Base-by-base conservation (phyloP, 768 basidiomycete genomes). In the Cystoderma amianthinum region DNA sequence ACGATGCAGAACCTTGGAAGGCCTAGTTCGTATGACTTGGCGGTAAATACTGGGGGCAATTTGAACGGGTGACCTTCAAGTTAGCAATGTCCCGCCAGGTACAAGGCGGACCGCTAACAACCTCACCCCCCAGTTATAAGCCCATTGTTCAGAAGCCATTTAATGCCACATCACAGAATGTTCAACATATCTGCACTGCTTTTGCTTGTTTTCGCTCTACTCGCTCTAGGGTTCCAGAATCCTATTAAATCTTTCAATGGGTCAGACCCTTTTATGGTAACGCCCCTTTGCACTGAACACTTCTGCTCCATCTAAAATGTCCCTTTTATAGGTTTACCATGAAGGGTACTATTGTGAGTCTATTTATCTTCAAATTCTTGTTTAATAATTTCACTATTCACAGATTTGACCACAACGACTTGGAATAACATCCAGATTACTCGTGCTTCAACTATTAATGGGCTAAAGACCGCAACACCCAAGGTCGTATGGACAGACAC, bases 151-250 rank as follows among this genome's bases (percentile, higher is more conserved):
- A n/a, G n/a, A n/a, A n/a, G n/a, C n/a, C n/a, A n/a, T n/a, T n/a
- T n/a, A n/a, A n/a, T n/a, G n/a, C n/a, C n/a, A n/a, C n/a, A n/a
- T n/a, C n/a, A n/a, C n/a, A n/a, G n/a, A n/a, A n/a, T n/a, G n/a
- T n/a, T n/a, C n/a, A n/a, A n/a, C n/a, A n/a, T n/a, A n/a, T n/a
- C n/a, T n/a, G n/a, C n/a, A n/a, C n/a, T 28, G 7, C n/a, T 28
- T n/a, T 7, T 28, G 25, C 25, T 28, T 28, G 25, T n/a, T n/a
- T 43, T 55, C 18, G 37, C 52, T 23, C 41, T 52, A 3, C 44
- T 52, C 18, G 59, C 63, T 13, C 67, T 63, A 16, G 38, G 39
- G 5, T 47, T 47, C 32, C 42, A 47, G 32, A 48, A 51, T 35
- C 50, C 44, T 2, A 44, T 51, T 20, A 51, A 51, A 19, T n/a